Evolutionary conservation across 2,329 filamentous ascomycete species (phyloP).

Genomic region (Ceratocystis cubensis): DNA sequence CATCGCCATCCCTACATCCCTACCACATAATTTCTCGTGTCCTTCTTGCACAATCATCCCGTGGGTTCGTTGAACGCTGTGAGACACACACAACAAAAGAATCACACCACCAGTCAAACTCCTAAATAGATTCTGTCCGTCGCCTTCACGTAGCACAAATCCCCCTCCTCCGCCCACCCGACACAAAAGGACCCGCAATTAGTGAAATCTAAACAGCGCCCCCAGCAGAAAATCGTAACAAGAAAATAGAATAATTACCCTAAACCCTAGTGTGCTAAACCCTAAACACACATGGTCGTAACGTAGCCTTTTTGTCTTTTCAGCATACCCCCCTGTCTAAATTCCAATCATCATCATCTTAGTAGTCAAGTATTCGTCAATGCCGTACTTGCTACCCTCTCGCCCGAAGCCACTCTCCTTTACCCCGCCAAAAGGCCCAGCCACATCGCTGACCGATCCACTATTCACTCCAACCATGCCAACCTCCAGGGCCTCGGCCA

Average conservation of each 20-base stretch:
- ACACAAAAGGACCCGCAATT: background rate
- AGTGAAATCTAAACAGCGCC: background rate
- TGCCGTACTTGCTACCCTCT: slow-evolving; percentile 65
- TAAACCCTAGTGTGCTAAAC: background rate
- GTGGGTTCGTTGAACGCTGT: background rate
- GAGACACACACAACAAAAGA: background rate
- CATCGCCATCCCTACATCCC: too few relatives aligned
- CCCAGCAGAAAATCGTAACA: background rate
- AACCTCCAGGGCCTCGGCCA: slow-evolving; percentile 38
- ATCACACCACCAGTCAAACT: background rate
- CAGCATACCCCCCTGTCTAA: background rate
- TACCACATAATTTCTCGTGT: background rate
- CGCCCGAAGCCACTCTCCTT: slow-evolving; percentile 72
- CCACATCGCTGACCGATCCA: slow-evolving; percentile 37
- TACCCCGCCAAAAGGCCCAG: slow-evolving; percentile 61
- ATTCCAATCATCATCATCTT: slow-evolving; percentile 42
- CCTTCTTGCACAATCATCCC: background rate
- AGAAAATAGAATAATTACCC: background rate
- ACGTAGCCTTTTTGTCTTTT: background rate
- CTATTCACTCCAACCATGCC: slow-evolving; percentile 30
- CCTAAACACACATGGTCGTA: background rate
- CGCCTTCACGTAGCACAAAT: background rate
- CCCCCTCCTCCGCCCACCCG: background rate
- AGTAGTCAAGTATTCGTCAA: slow-evolving; percentile 63
- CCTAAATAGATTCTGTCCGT: background rate